Base-by-base conservation (phyloP, 2,329 filamentous ascomycete genomes). In the Scopulariopsis brevicaulis region DNA sequence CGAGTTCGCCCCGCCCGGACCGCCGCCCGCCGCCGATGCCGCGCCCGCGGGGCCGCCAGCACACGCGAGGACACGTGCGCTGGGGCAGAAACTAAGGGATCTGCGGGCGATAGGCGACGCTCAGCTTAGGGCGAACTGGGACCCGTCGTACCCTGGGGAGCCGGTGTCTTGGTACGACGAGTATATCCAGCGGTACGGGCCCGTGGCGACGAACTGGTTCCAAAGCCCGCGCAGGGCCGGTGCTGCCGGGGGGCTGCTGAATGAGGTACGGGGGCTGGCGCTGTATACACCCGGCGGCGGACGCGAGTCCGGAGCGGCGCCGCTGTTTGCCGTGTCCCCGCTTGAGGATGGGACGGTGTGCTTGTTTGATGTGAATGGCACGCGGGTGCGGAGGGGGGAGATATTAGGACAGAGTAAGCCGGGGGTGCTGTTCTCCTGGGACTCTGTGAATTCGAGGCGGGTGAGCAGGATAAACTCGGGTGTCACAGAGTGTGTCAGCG, bases 321-420 rank as follows among this genome's bases (percentile, higher is more conserved):
- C 72, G 3, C 61, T 78, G 61, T 75, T 85, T 57, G 84, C 89
- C 0, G 79, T 96, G 18, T 86, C 87, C 0, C 90, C 91, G 2
- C 74, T 96, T 8, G 90, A 95, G 59, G 89, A 96, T 67, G 91
- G 79, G 0, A 90, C 89, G 56, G 80, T 96, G n/a, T 89, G 86
- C 64, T 72, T 96, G 7, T 96, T 91, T 91, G 88, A 96, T 66
- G 74, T 89, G 55, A 83, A 79, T 58, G 80, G 80, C 1, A 79
- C 77, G 34, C 73, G 73, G 54, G 71, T 64, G 5, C 75, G 68
- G 61, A 80, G 78, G 62, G 87, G 89, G 1, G 80, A 76, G 2
- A 81, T 94, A 35, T 63, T 89, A 12, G 83, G 81, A 1, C 80
- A 79, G 61, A 94, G 87, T 69, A 73, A 73, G 22, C 75, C 84